Evolutionary conservation across 768 basidiomycete species (phyloP), one percentile per base, ranked within the genome.

Genomic region (Kwoniella dejecticola): DNA sequence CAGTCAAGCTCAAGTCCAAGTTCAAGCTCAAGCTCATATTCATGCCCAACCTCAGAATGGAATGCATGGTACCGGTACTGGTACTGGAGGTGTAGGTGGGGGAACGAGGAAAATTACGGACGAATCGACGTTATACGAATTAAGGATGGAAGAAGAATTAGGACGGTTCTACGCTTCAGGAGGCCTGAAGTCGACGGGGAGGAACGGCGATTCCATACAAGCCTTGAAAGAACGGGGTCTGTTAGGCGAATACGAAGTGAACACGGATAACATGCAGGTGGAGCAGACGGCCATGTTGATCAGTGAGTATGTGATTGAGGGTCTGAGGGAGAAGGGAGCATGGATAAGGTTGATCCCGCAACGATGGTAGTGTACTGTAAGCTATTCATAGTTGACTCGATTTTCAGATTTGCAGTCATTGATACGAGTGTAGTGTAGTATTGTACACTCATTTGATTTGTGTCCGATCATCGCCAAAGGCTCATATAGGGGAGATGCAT

Each of bases 261-360:
- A 50, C 23, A 60, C 58, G 11, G 49, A 60, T 11, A 40, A 26
- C 12, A 17, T 60, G 11, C n/a, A 26, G 21, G 13, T 52, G 4
- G 42, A 50, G 7, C 38, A 49, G 1, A 52, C 48, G 24, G 58
- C 48, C 42, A 17, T 40, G 8, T 38, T 48, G 29, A 27, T 60
- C 21, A 29, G 27, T 13, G 58, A 60, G 33, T 60, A 60, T 50
- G 33, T 50, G 11, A 36, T 60, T 19, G 58, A 73, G 52, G 44
- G 63, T 64, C 33, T 63, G 23, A 30, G 71, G 62, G n/a, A 68
- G 36, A 7, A 66, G 33, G 52, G 63, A 57, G 48, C 61, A 59
- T 65, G 64, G 61, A 21, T 69, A 62, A 66, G 48, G 11, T 33
- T 44, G 23, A 47, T 38, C 26, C 27, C 50, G 6, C 19, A 27